These are phyloP conservation scores for Alternaria arbusti DNA, from an alignment of 2,329 filamentous ascomycete genomes.

Conservation along the genomic window DNA sequence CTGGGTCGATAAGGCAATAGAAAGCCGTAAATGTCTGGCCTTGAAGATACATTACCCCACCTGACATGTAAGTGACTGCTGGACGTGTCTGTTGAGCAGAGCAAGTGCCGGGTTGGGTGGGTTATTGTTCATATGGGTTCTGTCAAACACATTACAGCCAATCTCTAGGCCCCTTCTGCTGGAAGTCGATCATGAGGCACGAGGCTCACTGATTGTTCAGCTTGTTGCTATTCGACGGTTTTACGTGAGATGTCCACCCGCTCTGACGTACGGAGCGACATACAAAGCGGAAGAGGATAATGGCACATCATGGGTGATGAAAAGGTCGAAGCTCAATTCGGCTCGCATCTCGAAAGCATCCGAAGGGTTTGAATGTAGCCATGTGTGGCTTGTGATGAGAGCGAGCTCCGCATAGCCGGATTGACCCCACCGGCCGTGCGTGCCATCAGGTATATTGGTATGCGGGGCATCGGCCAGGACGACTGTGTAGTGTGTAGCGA, in stretches of 20 bases:
- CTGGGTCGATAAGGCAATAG: too few species aligned
- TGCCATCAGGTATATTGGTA: background rate
- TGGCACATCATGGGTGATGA: too few species aligned
- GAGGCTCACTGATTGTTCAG: background rate
- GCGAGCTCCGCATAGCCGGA: background rate
- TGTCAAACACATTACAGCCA: slow-evolving; percentile 3
- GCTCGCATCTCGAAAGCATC: background rate
- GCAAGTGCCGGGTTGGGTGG: slow-evolving; percentile 11
- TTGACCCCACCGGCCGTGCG: background rate
- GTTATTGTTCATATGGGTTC: slow-evolving; percentile 10
- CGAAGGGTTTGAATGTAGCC: background rate
- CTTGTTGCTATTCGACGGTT: background rate
- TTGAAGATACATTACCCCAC: background rate
- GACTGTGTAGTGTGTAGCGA: background rate
- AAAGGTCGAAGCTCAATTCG: too few species aligned
- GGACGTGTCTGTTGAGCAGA: background rate
- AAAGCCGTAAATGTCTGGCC: background rate
- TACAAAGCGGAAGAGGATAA: background rate
- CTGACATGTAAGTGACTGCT: background rate
- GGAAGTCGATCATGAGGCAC: background rate
- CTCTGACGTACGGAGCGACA: background rate
- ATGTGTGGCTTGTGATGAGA: background rate
- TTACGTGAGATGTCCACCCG: background rate
- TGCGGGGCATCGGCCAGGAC: slow-evolving; percentile 6
- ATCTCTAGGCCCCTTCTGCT: background rate